Evolutionary conservation across 139 green algal genomes (phyloP).

Genomic region (Coelastrella sp.): DNA sequence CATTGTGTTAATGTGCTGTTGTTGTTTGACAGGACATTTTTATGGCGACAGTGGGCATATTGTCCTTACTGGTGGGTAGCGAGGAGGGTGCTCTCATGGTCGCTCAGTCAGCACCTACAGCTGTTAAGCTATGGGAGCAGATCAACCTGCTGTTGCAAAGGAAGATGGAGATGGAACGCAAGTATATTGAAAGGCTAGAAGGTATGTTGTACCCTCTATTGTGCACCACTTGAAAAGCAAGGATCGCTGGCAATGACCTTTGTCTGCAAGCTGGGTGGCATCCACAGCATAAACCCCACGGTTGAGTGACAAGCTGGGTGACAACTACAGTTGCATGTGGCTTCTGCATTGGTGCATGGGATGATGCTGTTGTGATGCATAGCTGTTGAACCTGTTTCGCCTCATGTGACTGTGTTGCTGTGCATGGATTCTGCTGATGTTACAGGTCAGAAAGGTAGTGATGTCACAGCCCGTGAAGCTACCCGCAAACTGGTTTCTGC

Average conservation of each 20-base stretch:
- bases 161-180: slow-evolving; percentile 76
- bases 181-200: slow-evolving; percentile 85
- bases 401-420: neutral
- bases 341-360: no score
- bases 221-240: no score
- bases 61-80: slow-evolving; percentile 57
- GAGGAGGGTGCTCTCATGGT: slow-evolving; percentile 27
- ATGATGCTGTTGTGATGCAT: no score
- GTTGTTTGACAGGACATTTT: slow-evolving; percentile 70
- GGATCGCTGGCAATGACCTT: no score
- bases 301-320: no score
- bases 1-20: neutral
- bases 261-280: no score
- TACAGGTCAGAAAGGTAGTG: slow-evolving; percentile 78
- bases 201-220: slow-evolving; percentile 63
- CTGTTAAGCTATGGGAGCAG: slow-evolving; percentile 73
- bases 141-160: slow-evolving; percentile 76
- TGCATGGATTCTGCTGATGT: neutral
- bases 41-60: slow-evolving; percentile 55
- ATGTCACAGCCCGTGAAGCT: slow-evolving; percentile 73
- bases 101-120: neutral
- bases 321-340: no score
- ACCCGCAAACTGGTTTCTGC: slow-evolving; percentile 72
- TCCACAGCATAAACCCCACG: no score
- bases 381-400: no score